Base-by-base conservation (phyloP, 139 green algal genomes). In the Raphidocelis subcapitata region DNA sequence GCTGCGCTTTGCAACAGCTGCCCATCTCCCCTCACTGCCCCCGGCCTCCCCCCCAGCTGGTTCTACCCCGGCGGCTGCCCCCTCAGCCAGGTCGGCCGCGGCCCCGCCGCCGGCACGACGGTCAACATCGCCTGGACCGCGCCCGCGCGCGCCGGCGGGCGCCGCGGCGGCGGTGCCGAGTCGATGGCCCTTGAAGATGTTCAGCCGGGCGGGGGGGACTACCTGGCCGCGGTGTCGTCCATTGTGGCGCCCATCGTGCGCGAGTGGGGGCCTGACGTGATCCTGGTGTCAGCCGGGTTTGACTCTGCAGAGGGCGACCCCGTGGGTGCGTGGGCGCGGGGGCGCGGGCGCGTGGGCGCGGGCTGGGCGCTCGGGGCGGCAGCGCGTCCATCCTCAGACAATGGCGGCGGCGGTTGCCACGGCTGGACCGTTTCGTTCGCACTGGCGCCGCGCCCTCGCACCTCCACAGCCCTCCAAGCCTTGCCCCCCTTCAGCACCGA, bases 261-360 rank as follows among this genome's bases (percentile, higher is more conserved):
- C 1, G 73, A 89, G 67, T 94, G 88, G 62, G 51, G 71, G n/a
- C 89, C 89, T 1, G 75, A 91, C 18, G 35, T 93, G 8, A 70
- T 92, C 18, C 69, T 94, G 33, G 80, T 93, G 32, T 83, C 88
- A n/a, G 87, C 87, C 14, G 89, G 89, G 51, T 93, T 94, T 74
- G 86, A 88, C 36, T 84, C 87, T 5, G 84, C 84, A 5, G 60
- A 79, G 32, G 82, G 82, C 2, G 85, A 92, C 68, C 76, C 84
- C 2, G 5, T 81, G 1, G 82, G 82, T 87, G 69, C 57, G 81
- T 41, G 1, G 26, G 23, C 32, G n/a, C 14, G 29, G 1, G 33
- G 33, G 8, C 18, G 24, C 16, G 61, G 35, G 2, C 16, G 3
- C 3, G 33, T 16, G 35, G 33, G 4, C 14, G n/a, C n/a, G n/a